phyloP scores from a whole-genome alignment of 108 stramenopile genomes.

The Conticribra weissflogii region DNA sequence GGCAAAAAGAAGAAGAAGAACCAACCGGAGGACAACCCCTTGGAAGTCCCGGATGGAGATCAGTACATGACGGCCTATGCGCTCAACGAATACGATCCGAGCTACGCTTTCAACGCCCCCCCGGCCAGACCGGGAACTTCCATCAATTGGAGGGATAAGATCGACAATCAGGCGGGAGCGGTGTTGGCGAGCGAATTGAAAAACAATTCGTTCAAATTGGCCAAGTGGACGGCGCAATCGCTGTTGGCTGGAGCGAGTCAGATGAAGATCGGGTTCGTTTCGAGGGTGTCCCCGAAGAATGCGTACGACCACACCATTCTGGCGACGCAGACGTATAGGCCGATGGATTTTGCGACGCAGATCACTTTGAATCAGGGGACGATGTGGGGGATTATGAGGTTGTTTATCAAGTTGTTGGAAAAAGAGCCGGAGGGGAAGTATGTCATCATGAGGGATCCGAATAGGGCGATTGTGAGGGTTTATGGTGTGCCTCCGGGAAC shows the following conservation, averaged over 20 bases:
- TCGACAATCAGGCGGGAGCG: conserved; percentile 94
- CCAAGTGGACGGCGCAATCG: conserved; percentile 97
- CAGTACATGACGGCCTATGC: conserved; percentile 97
- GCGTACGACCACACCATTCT: conserved; percentile 91
- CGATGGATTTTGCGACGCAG: conserved; percentile 96
- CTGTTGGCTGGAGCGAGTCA: conserved; percentile 94
- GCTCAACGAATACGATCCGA: conserved; percentile 93
- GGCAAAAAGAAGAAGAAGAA: conserved; percentile 46
- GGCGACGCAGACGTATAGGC: conserved; percentile 95
- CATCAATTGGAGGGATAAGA: conserved; percentile 86
- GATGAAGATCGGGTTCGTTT: conserved; percentile 98
- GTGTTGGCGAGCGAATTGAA: conserved; percentile 97
- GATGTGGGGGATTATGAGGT: conserved; percentile 98
- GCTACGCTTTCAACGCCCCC: conserved; percentile 41
- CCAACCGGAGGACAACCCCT: conserved; percentile 12
- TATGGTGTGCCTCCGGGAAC: conserved; percentile 93
- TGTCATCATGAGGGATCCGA: conserved; percentile 96
- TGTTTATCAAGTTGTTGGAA: conserved; percentile 90
- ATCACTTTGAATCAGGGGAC: conserved; percentile 90
- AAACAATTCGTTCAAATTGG: conserved; percentile 98
- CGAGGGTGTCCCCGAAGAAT: conserved; percentile 82
- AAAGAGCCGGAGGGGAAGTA: conserved; percentile 95
- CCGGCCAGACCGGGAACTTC: conserved; percentile 29
- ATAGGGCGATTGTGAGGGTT: conserved; percentile 91
- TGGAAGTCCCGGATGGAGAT: conserved; percentile 42